Conservation (phyloP, 148 eudicot genomes). For the Suaeda aralocaspica region DNA sequence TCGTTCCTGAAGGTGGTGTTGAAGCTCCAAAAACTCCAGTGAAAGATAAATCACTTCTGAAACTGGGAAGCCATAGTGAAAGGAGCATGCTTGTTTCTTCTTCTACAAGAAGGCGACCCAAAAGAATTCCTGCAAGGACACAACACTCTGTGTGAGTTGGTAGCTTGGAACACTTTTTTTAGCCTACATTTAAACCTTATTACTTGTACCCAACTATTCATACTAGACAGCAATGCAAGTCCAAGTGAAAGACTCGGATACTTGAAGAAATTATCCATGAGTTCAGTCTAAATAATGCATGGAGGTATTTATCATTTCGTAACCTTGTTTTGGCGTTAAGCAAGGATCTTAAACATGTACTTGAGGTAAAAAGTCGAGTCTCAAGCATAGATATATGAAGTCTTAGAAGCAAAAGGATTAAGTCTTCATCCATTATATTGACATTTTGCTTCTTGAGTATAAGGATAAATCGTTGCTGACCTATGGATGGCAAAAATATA, state of each 20-base stretch:
- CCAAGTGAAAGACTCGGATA: too few species aligned
- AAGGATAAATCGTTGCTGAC: not conserved
- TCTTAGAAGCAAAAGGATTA: not conserved
- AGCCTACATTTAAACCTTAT: not conserved
- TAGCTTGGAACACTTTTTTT: not conserved
- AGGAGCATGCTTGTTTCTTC: not conserved
- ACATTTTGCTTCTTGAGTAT: not conserved
- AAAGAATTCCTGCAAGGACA: slow-evolving; percentile 13
- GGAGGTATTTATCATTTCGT: not conserved
- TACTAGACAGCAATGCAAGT: not conserved
- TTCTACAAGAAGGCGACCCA: not conserved
- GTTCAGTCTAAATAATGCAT: not conserved
- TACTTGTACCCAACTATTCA: not conserved
- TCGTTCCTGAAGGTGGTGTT: not conserved
- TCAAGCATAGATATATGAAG: not conserved
- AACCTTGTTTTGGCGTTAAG: not conserved
- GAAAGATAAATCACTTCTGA: slow-evolving; percentile 12
- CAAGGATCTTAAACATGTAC: too few species aligned
- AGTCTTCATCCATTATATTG: not conserved
- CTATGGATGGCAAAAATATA: not conserved
- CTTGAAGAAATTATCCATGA: too few species aligned
- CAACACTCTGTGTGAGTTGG: slow-evolving; percentile 26
- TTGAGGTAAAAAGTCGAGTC: not conserved
- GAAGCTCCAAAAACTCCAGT: slow-evolving; percentile 23
- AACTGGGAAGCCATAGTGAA: not conserved